Base-by-base conservation (phyloP, 2,329 filamentous ascomycete genomes). In the Phialophora verrucosa region DNA sequence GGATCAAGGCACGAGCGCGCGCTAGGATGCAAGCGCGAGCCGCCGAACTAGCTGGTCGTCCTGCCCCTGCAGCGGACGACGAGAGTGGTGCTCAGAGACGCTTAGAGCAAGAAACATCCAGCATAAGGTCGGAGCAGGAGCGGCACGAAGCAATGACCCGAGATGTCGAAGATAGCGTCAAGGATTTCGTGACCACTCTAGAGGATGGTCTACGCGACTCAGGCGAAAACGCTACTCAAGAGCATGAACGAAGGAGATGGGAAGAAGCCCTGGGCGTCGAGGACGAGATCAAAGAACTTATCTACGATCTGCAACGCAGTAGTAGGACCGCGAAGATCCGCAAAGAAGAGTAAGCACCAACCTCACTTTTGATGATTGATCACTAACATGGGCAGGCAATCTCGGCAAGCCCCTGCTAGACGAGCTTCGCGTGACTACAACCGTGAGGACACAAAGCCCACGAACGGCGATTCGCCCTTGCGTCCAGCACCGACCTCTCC, bases 21-120 rank as follows among this genome's bases (percentile, higher is more conserved):
- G 94, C 94, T 47, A 96, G 97, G 88, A 99, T 99, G 95, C 94
- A 98, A 80, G 93, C 97, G 75, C 90, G 95, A 66, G 93, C 95
- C 72, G 95, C 95, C 63, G 94, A 95, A 20, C 82, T 99, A 69
- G 92, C 93, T 25, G 95, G 95, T 64, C 92, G 90, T 78, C 93
- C 93, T 75, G 82, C 90, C 51, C 83, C 88, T 55, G 88, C 91
- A 44, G 82, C 81, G 54, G 86, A 89, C 67, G 91, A 96, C 70
- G 90, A 93, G 69, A 84, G 86, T 29, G 91, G 91, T 70, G 92
- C 91, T 3, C 89, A 93, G 55, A 91, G 92, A 79, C 88, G 95
- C 38, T 79, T 98, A 17, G 95, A 98, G 77, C 91, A 96, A 72
- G 94, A 99, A 79, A 95, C 84, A 72, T 88, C 91, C 69, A 90